These are phyloP conservation scores for Astragalus membranaceus DNA, from an alignment of 306 rosid genomes.

Conservation along the genomic window DNA sequence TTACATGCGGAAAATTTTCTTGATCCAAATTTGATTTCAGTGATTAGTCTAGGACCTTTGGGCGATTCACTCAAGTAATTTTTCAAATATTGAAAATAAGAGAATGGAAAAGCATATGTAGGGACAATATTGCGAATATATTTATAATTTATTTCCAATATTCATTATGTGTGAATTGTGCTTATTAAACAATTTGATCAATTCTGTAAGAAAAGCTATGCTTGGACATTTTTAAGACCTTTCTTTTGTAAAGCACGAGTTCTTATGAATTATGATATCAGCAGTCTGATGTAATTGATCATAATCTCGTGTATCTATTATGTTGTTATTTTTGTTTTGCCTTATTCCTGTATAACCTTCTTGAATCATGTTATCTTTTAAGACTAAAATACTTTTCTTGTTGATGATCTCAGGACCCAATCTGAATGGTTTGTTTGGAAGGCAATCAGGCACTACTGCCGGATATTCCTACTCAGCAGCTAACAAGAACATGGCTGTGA, in stretches of 20 bases:
- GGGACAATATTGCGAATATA: neutral
- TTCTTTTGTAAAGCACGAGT: neutral
- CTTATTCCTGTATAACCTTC: neutral
- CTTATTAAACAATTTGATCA: neutral
- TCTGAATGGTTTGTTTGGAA: constrained; percentile 79
- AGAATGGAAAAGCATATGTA: neutral
- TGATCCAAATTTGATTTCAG: neutral
- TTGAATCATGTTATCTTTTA: neutral
- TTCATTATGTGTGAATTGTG: neutral
- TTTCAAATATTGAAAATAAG: neutral
- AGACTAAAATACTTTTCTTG: neutral
- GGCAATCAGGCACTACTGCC: constrained; percentile 91
- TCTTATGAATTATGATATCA: neutral
- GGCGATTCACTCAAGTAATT: neutral
- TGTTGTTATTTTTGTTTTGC: neutral
- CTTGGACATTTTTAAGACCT: neutral
- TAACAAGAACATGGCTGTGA: constrained; percentile 90
- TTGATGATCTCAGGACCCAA: constrained; percentile 62
- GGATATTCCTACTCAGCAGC: constrained; percentile 90
- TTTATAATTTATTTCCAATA: neutral
- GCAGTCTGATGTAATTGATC: neutral
- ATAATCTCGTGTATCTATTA: neutral
- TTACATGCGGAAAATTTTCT: neutral
- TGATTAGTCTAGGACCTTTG: neutral
- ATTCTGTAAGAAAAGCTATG: neutral